Base-by-base conservation (phyloP, 1,139 yeast species). In the Ashbya aceris region DNA sequence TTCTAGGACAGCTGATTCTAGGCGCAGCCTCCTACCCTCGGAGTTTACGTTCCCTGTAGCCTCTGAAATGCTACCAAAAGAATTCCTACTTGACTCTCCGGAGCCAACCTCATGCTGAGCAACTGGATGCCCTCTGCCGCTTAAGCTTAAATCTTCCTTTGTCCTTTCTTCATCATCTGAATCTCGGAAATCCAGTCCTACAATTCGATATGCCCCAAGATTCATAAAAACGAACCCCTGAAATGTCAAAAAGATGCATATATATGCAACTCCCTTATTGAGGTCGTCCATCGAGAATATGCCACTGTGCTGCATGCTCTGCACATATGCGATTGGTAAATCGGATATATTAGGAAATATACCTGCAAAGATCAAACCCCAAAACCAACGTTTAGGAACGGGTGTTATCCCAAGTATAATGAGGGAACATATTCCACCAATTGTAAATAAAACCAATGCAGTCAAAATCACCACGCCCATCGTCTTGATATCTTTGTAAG, bases 321-420 rank as follows among this genome's bases (percentile, higher is more conserved):
- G 94, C 33, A 87, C 70, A 53, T 86, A 86, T 0, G 96, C 96
- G 53, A 87, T 83, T 1, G 96, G 96, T 46, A 87, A 68, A 64
- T 87, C 96, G 8, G 91, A 77, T 39, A 83, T 79, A 54, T 81
- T 81, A n/a, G 87, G 84, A 51, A 85, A 77, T 36, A 83, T 67
- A 0, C 94, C 91, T n/a, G 85, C 87, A 9, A 83, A 35, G 76
- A 58, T 29, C 76, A 64, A 0, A 8, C 95, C 95, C 41, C 95
- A 95, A 37, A 74, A 65, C 94, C 95, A 87, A 40, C 74, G 65
- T 49, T 72, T 73, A 0, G 96, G 96, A 1, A 66, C 71, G 0
- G 76, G 76, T 0, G 75, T 64, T 2, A 64, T 42, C 30, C 58
- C 50, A 27, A 64, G 54, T 1, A 60, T 53, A 1, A 60, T 13